Percentiles rank a stretch among this genome's conserved stretches.
Evolutionary conservation across 169 alveolate species (phyloP).

Genomic region (Plasmodium berghei): DNA sequence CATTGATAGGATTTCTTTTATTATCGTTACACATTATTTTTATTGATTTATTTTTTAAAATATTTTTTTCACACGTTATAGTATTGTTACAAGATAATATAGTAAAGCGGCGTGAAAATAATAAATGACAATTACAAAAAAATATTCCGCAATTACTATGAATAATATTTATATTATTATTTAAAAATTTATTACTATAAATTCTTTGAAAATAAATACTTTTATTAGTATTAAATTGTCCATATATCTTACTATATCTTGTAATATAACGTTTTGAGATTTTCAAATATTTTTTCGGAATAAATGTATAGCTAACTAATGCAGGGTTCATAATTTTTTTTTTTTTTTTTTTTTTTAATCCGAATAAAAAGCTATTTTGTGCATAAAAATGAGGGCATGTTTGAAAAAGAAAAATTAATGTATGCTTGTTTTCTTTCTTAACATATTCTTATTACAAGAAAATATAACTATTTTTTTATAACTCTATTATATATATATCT

Average conservation of each 20-base stretch:
- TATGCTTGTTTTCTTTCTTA: too few species aligned
- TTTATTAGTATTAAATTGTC: neutral
- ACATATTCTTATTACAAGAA: too few species aligned
- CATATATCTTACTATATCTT: neutral
- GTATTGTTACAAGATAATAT: too few species aligned
- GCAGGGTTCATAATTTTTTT: constrained; percentile 43
- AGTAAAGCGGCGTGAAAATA: too few species aligned
- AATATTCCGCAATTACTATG: neutral
- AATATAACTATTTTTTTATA: too few species aligned
- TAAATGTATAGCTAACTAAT: constrained; percentile 2
- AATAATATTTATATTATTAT: neutral
- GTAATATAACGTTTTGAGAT: constrained; percentile 4
- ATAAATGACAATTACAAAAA: too few species aligned
- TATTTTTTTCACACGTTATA: neutral
- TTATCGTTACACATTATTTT: constrained; percentile 22
- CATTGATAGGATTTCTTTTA: too few species aligned
- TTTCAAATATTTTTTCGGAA: constrained; percentile 9
- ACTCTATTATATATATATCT: too few species aligned
- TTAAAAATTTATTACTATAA: neutral
- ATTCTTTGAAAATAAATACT: neutral
- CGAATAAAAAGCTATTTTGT: neutral
- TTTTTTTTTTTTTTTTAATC: neutral
- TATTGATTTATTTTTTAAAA: neutral
- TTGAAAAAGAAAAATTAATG: too few species aligned
- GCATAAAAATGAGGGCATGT: neutral